Conservation (phyloP, 148 eudicot genomes). For the Beta vulgaris region DNA sequence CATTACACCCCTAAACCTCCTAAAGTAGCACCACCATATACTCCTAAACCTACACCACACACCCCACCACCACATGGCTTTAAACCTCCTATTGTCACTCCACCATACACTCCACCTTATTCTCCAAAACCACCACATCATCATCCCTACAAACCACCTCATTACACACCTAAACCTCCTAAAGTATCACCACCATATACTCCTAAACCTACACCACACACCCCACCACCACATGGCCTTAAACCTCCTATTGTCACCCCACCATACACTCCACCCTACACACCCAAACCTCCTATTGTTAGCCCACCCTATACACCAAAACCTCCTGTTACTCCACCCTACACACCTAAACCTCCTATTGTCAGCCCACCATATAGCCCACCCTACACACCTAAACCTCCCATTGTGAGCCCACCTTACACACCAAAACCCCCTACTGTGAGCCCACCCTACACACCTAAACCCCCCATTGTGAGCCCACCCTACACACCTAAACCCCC, state of each 20-base stretch:
- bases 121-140: slow-evolving; percentile 30
- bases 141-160: neutral
- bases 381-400: neutral
- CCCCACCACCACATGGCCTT: slow-evolving; percentile 17
- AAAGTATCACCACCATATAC: slow-evolving; percentile 2
- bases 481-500: slow-evolving; percentile 32
- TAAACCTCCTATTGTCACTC: slow-evolving; percentile 27
- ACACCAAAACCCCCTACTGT: slow-evolving; percentile 20
- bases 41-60: slow-evolving; percentile 30
- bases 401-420: slow-evolving; percentile 14
- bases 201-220: slow-evolving; percentile 31
- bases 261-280: slow-evolving; percentile 25
- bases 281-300: slow-evolving; percentile 26
- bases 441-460: slow-evolving; percentile 30
- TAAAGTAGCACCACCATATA: slow-evolving; percentile 7
- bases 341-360: slow-evolving; percentile 2
- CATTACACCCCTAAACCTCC: slow-evolving; percentile 20
- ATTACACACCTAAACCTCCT: slow-evolving; percentile 22
- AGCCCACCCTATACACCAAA: slow-evolving; percentile 21
- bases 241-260: slow-evolving; percentile 14
- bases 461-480: slow-evolving; percentile 27
- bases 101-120: slow-evolving; percentile 33
- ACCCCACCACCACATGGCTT: slow-evolving; percentile 20
- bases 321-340: slow-evolving; percentile 20
- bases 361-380: slow-evolving; percentile 13